phyloP scores from a whole-genome alignment of 202 grass and related monocot genomes.

The Dendrocalamus latiflorus region DNA sequence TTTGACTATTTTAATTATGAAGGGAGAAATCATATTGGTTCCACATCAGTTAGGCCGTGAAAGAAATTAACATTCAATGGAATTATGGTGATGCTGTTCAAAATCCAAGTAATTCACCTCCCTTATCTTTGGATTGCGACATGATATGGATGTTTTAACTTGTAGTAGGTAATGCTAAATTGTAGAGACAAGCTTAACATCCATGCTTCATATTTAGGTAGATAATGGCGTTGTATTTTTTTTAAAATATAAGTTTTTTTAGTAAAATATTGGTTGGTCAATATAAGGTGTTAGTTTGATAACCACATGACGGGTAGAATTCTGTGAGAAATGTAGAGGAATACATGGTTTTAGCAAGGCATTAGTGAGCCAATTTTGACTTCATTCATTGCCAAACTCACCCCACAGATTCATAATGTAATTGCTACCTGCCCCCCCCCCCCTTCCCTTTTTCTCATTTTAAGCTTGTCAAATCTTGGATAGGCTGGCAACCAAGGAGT shows the following conservation, averaged over 20 bases:
- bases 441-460: no score
- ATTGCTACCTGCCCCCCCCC: not conserved
- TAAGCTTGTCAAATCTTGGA: constrained; percentile 15
- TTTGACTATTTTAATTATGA: not conserved
- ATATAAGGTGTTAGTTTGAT: not conserved
- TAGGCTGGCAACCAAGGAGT: constrained; percentile 2
- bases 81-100: not conserved
- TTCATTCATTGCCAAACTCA: no score
- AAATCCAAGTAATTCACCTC: not conserved
- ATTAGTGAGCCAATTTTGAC: no score
- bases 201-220: not conserved
- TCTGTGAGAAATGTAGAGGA: no score
- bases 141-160: constrained; percentile 43
- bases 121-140: constrained; percentile 9
- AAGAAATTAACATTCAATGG: not conserved
- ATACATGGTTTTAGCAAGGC: no score
- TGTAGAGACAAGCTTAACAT: constrained; percentile 15
- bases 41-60: not conserved
- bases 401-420: no score
- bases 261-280: not conserved
- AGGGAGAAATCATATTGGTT: not conserved
- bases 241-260: not conserved
- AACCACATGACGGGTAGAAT: no score
- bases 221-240: not conserved
- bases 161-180: constrained; percentile 30